Conservation (phyloP, 2,329 filamentous ascomycete genomes). For the Apiospora koreana region DNA sequence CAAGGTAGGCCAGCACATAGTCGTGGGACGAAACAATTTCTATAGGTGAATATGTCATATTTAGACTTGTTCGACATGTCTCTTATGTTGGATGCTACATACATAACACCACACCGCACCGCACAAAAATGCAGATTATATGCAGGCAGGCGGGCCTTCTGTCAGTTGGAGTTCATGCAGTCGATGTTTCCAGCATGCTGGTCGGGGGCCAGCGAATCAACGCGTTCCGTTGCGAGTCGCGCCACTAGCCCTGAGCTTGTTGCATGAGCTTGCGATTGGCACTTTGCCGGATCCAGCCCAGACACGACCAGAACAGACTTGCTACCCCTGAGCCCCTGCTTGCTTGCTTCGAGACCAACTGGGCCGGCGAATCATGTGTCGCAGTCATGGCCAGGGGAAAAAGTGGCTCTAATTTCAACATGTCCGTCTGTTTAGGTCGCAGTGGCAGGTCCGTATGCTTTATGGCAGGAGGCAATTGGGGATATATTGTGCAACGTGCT, state of each 20-base stretch:
- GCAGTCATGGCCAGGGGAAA: background rate
- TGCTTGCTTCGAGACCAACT: background rate
- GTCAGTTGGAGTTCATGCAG: background rate
- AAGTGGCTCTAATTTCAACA: background rate
- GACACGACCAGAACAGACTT: no score
- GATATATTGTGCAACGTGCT: background rate
- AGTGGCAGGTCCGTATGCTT: background rate
- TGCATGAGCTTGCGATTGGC: background rate
- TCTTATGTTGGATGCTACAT: background rate
- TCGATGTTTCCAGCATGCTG: background rate
- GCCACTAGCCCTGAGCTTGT: background rate
- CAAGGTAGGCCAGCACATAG: no score
- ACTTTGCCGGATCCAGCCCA: background rate
- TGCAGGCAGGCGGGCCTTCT: background rate
- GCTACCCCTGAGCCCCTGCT: conserved; percentile 3
- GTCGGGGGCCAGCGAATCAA: background rate
- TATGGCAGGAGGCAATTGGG: background rate
- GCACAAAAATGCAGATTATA: background rate
- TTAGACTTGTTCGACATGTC: background rate
- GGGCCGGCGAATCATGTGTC: background rate
- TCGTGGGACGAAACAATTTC: background rate
- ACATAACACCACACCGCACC: background rate
- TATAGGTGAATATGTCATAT: background rate
- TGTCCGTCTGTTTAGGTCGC: background rate
- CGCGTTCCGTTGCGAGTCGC: background rate